A percentile compares a stretch with the other conserved stretches of the same genome.
Conservation (phyloP, 1,284 basidiomycete species). For the Ceraceosorus guamensis region DNA sequence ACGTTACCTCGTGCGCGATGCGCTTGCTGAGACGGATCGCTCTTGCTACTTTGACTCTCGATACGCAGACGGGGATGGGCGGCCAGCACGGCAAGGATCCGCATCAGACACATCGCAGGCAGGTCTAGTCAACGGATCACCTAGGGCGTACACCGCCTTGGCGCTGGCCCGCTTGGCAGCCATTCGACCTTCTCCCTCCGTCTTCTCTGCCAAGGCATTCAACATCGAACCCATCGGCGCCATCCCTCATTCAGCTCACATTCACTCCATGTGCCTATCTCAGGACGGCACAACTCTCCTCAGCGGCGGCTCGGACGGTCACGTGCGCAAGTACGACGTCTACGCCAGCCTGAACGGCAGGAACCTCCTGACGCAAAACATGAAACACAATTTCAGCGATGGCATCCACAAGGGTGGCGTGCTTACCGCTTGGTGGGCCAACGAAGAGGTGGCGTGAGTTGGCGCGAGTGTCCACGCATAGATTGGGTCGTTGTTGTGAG, state of each 20-base stretch:
- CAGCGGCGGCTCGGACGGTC: constrained; percentile 87
- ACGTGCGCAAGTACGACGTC: constrained; percentile 85
- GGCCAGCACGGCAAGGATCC: constrained; percentile 11
- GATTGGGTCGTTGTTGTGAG: background rate
- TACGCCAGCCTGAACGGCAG: constrained; percentile 81
- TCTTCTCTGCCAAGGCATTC: constrained; percentile 8
- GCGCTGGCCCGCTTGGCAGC: background rate
- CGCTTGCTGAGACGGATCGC: background rate
- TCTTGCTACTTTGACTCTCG: constrained; percentile 6
- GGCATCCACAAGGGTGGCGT: constrained; percentile 84
- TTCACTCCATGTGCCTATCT: constrained; percentile 75
- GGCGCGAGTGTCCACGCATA: background rate
- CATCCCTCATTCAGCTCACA: constrained; percentile 77
- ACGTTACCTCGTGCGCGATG: background rate
- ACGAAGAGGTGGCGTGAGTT: constrained; percentile 46
- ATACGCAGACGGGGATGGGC: constrained; percentile 8
- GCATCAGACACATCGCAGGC: background rate
- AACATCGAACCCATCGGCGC: constrained; percentile 84
- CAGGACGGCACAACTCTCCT: constrained; percentile 81
- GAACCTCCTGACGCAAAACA: constrained; percentile 77
- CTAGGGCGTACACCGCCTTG: background rate
- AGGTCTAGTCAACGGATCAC: background rate
- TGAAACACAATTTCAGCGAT: constrained; percentile 83
- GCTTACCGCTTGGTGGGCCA: constrained; percentile 74
- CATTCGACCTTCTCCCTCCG: constrained; percentile 2